Base-by-base conservation (phyloP, 805 yeast genomes). In the Kregervanrija pseudodelftensis region DNA sequence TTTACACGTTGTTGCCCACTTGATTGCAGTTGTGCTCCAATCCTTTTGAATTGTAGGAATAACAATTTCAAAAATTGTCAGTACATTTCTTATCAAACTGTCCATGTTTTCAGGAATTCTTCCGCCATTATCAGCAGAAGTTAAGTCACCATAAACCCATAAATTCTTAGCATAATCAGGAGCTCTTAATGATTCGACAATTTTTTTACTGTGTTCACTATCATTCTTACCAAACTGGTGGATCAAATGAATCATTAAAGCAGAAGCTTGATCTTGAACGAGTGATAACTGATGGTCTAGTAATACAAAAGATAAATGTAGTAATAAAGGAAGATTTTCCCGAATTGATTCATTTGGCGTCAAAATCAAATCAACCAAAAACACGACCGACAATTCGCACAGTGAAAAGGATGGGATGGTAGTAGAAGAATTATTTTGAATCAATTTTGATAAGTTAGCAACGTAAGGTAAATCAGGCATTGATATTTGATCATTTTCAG, bases 1-100 rank as follows among this genome's bases (percentile, higher is more conserved):
- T 2, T 97, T 95, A 67, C 98, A 93, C 1, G 96, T 82, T 0
- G 99, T 93, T 0, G 99, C 97, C 99, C 99, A 93, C 30, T 75
- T 72, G 33, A 95, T 69, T 0, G 98, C 83, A 3, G 77, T 79
- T 32, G 82, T 68, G 41, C 95, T 82, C 99, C 99, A 93, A 41
- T 82, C 85, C 36, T 76, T 76, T 58, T 84, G 95, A 36, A 89
- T 67, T 8, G 57, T 51, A 1, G 80, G 76, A 17, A 66, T 63
- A 0, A 70, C 61, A 0, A 70, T 65, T 30, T 57, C 63, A 52
- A 88, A 79, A 0, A 85, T 70, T 17, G 72, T 75, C 33, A 88
- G 60, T 2, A 84, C 73, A 45, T 76, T 74, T 48, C 89, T 66
- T 3, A 85, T 80, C 49, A 90, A 64, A 9, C 70, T 59, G 54